Conservation (phyloP, 352 stramenopile genomes). For the Pythium aristosporum region DNA sequence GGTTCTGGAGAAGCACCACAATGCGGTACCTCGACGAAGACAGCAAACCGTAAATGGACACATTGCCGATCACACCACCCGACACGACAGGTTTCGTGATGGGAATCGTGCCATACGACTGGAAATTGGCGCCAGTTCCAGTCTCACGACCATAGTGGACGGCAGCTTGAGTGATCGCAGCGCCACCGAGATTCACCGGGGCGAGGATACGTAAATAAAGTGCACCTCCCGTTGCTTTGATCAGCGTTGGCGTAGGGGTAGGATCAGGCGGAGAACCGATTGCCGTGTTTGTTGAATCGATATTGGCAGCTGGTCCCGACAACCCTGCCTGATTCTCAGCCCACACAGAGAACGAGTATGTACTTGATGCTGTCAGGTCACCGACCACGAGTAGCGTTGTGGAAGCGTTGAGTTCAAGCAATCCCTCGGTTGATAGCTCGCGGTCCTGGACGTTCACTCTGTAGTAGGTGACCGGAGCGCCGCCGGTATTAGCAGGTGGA, state of each 20-base stretch:
- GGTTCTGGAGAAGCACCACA: slow-evolving; percentile 6
- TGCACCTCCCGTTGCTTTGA: slow-evolving; percentile 43
- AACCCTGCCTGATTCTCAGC: slow-evolving; percentile 32
- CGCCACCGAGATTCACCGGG: slow-evolving; percentile 42
- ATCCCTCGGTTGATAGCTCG: not conserved
- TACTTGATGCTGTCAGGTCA: slow-evolving; percentile 27
- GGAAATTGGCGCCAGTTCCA: slow-evolving; percentile 19
- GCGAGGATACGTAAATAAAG: slow-evolving; percentile 37
- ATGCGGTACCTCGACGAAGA: slow-evolving; percentile 24
- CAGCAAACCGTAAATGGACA: slow-evolving; percentile 17
- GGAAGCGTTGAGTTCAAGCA: slow-evolving; percentile 19
- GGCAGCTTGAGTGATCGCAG: slow-evolving; percentile 22
- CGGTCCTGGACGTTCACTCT: slow-evolving; percentile 26
- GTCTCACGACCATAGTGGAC: slow-evolving; percentile 35
- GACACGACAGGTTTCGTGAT: not conserved
- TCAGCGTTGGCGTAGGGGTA: slow-evolving; percentile 30
- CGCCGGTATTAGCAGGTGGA: slow-evolving; percentile 33
- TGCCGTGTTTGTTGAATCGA: slow-evolving; percentile 19
- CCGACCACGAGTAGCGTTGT: slow-evolving; percentile 11
- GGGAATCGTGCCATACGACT: not conserved
- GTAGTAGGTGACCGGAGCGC: slow-evolving; percentile 29
- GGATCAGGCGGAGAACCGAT: slow-evolving; percentile 15
- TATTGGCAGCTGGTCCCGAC: not conserved
- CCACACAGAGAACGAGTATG: slow-evolving; percentile 34
- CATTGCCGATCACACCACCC: slow-evolving; percentile 1